These are phyloP conservation scores for Ramaria sp. DNA, from an alignment of 768 basidiomycete species.

Conservation along the genomic window DNA sequence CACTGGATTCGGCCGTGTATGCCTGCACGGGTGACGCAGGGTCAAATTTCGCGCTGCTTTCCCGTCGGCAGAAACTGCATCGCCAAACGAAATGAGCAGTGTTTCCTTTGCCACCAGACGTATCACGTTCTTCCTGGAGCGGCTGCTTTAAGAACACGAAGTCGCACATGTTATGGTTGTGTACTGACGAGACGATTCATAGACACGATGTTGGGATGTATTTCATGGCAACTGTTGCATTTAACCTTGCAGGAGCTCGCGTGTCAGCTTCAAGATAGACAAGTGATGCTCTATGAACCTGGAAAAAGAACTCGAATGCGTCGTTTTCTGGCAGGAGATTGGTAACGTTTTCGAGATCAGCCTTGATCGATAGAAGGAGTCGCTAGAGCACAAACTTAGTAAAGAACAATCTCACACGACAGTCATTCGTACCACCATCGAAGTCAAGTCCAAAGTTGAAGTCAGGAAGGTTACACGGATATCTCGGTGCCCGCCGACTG, in stretches of 20 bases:
- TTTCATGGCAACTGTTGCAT: conserved; percentile 72
- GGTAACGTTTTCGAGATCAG: conserved; percentile 73
- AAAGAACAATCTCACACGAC: not conserved
- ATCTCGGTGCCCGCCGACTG: too few relatives aligned
- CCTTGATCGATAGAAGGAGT: conserved; percentile 60
- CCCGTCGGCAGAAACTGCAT: conserved; percentile 48
- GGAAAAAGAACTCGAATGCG: conserved; percentile 74
- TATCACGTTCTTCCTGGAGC: conserved; percentile 49
- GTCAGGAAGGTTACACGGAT: too few relatives aligned
- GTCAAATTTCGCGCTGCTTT: conserved; percentile 76
- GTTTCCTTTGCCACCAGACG: conserved; percentile 56
- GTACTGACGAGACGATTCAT: conserved; percentile 54
- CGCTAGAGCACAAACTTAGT: conserved; percentile 25
- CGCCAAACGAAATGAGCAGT: conserved; percentile 77
- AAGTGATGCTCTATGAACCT: conserved; percentile 25
- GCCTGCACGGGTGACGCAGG: conserved; percentile 34
- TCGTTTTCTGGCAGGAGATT: conserved; percentile 51
- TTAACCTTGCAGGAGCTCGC: conserved; percentile 39
- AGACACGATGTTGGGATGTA: conserved; percentile 59
- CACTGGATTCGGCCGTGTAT: conserved; percentile 51
- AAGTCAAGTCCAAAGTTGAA: too few relatives aligned
- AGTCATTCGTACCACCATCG: conserved; percentile 2
- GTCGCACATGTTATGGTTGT: not conserved
- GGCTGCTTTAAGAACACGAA: not conserved
- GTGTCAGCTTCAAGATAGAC: conserved; percentile 4